Percentiles rank a stretch among this genome's conserved stretches.
These are phyloP conservation scores for Yarrowia bubula DNA, from an alignment of 805 yeast species.

Conservation along the genomic window DNA sequence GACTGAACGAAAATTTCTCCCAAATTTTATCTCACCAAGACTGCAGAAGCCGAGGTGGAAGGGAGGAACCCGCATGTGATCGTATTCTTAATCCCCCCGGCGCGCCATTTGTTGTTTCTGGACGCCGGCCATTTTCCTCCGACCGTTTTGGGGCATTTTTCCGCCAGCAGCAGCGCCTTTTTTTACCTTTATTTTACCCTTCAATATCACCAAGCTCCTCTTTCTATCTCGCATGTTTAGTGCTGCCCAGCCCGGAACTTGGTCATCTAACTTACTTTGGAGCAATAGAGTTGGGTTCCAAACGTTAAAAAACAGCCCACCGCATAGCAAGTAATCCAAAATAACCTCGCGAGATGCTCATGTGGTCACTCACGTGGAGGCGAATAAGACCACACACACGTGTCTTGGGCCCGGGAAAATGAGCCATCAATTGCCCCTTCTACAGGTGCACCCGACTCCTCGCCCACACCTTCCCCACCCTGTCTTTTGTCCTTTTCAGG, in stretches of 20 bases:
- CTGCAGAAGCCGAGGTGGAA: constrained; percentile 18
- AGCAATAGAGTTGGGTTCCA: neutral
- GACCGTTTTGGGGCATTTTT: neutral
- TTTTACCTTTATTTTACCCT: constrained; percentile 23
- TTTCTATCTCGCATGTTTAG: constrained; percentile 25
- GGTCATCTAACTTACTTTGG: neutral
- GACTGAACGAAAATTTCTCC: neutral
- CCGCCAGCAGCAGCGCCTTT: neutral
- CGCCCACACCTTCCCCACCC: constrained; percentile 1
- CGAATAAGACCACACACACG: neutral
- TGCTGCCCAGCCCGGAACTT: constrained; percentile 23
- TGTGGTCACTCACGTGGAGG: neutral
- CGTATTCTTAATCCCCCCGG: neutral
- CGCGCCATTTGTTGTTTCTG: neutral
- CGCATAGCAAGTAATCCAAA: neutral
- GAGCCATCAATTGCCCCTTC: neutral
- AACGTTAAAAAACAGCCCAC: constrained; percentile 1
- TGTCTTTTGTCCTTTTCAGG: neutral
- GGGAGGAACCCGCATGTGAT: constrained; percentile 12
- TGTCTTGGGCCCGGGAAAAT: neutral
- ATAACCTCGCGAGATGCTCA: neutral
- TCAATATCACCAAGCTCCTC: constrained; percentile 14
- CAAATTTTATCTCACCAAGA: constrained; percentile 6
- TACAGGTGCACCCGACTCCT: neutral
- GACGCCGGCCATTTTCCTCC: neutral